These are phyloP conservation scores for Nemania serpens DNA, from an alignment of 2,329 filamentous ascomycete species.

Conservation along the genomic window DNA sequence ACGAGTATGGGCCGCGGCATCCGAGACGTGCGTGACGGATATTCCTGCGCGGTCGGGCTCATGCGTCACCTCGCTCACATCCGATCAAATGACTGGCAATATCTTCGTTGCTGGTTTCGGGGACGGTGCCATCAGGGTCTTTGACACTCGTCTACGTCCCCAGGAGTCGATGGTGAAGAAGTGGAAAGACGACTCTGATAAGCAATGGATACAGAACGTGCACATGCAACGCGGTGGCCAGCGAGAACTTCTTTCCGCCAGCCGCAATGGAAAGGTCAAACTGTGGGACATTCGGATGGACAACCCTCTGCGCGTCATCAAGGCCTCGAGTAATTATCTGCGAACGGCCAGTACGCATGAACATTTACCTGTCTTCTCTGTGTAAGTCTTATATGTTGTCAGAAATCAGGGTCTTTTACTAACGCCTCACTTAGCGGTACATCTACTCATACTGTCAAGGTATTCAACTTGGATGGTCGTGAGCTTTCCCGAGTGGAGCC, in stretches of 20 bases:
- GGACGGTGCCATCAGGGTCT: slow-evolving; percentile 91
- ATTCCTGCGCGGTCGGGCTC: slow-evolving; percentile 93
- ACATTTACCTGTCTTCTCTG: slow-evolving; percentile 92
- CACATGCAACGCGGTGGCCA: slow-evolving; percentile 96
- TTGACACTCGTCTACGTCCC: slow-evolving; percentile 83
- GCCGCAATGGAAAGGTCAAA: slow-evolving; percentile 89
- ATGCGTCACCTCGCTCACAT: slow-evolving; percentile 93
- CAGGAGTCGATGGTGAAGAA: slow-evolving; percentile 93
- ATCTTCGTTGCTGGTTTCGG: slow-evolving; percentile 96
- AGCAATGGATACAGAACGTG: slow-evolving; percentile 93
- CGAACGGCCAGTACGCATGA: slow-evolving; percentile 92
- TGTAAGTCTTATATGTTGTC: slow-evolving; percentile 61
- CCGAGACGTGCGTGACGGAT: slow-evolving; percentile 90
- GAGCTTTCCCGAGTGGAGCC: slow-evolving; percentile 85
- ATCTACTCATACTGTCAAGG: slow-evolving; percentile 83
- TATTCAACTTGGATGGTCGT: slow-evolving; percentile 85
- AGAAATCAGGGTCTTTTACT: slow-evolving; percentile 29
- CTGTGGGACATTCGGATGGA: slow-evolving; percentile 96
- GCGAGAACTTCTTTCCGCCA: slow-evolving; percentile 87
- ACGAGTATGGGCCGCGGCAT: slow-evolving; percentile 92
- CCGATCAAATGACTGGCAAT: slow-evolving; percentile 96
- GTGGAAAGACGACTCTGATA: slow-evolving; percentile 86
- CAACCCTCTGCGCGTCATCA: slow-evolving; percentile 72
- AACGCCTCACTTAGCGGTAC: slow-evolving; percentile 69
- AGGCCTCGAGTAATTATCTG: slow-evolving; percentile 76